These are phyloP conservation scores for Caloboletus firmus DNA, from an alignment of 1,284 basidiomycete genomes.

Conservation along the genomic window DNA sequence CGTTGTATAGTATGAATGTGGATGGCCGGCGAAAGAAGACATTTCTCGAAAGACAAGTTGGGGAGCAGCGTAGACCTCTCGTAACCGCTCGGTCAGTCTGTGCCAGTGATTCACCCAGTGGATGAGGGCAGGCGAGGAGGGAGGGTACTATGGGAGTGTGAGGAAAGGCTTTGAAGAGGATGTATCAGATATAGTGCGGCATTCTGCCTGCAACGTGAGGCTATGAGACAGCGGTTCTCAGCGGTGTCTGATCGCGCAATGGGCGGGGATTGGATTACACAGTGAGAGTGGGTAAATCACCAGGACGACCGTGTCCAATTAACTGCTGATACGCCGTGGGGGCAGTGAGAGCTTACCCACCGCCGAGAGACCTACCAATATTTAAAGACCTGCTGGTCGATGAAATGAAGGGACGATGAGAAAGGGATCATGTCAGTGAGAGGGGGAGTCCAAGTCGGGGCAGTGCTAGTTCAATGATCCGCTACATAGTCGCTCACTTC, in stretches of 20 bases:
- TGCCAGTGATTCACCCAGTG: background rate
- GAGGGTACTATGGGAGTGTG: background rate
- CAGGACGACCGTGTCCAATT: slow-evolving; percentile 38
- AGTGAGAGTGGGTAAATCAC: slow-evolving; percentile 25
- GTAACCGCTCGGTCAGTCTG: background rate
- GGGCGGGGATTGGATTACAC: background rate
- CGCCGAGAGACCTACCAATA: background rate
- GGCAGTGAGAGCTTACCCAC: slow-evolving; percentile 12
- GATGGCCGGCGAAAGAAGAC: slow-evolving; percentile 49
- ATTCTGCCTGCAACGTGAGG: slow-evolving; percentile 20
- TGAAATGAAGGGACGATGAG: background rate
- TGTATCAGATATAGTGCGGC: slow-evolving; percentile 9
- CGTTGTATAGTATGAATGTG: background rate
- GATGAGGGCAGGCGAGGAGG: background rate
- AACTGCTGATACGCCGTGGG: background rate
- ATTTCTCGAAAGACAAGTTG: slow-evolving; percentile 31
- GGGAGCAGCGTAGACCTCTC: background rate
- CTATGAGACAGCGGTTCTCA: slow-evolving; percentile 26
- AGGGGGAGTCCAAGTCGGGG: background rate
- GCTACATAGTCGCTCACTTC: background rate
- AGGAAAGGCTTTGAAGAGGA: background rate
- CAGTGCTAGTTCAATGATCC: too few species aligned
- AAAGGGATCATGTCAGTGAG: background rate
- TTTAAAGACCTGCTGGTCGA: background rate
- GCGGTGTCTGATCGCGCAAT: slow-evolving; percentile 15